Evolutionary conservation across 2,329 filamentous ascomycete species (phyloP).

Genomic region (Fusarium sp.): DNA sequence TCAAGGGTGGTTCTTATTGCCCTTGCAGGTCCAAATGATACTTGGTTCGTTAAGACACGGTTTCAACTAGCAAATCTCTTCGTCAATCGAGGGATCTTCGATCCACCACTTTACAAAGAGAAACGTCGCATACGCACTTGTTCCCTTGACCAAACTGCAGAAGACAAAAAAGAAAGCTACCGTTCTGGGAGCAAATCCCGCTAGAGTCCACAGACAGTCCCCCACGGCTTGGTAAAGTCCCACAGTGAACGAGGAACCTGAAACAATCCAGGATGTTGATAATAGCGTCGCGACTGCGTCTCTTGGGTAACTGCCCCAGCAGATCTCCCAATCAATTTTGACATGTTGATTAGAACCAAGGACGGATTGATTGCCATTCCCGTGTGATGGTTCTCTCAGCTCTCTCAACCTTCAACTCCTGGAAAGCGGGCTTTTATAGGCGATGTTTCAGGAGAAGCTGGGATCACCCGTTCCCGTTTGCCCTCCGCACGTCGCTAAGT

Average conservation of each 20-base stretch:
- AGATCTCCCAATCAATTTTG: conserved; percentile 17
- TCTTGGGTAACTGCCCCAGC: conserved; percentile 33
- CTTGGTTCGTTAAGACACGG: not conserved
- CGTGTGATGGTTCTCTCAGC: conserved; percentile 13
- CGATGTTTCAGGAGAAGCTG: conserved; percentile 35
- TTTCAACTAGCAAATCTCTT: not conserved
- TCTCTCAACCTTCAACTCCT: conserved; percentile 8
- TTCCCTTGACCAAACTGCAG: conserved; percentile 3
- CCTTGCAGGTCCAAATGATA: conserved; percentile 22
- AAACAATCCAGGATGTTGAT: conserved; percentile 44
- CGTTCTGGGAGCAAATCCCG: conserved; percentile 12
- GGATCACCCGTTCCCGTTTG: conserved; percentile 13
- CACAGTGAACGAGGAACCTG: conserved; percentile 42
- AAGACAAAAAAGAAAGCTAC: not conserved
- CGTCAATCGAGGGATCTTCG: not conserved
- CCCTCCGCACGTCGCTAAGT: conserved; percentile 9
- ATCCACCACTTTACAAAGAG: not conserved
- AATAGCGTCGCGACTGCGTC: conserved; percentile 26
- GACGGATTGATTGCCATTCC: conserved; percentile 6
- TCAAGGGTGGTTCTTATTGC: not conserved
- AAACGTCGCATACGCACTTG: not conserved
- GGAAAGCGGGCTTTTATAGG: conserved; percentile 17
- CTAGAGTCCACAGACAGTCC: conserved; percentile 30
- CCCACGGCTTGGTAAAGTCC: conserved; percentile 38
- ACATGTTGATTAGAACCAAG: conserved; percentile 1